Evolutionary conservation across 306 rosid species (phyloP).

Genomic region (Rosa persica): DNA sequence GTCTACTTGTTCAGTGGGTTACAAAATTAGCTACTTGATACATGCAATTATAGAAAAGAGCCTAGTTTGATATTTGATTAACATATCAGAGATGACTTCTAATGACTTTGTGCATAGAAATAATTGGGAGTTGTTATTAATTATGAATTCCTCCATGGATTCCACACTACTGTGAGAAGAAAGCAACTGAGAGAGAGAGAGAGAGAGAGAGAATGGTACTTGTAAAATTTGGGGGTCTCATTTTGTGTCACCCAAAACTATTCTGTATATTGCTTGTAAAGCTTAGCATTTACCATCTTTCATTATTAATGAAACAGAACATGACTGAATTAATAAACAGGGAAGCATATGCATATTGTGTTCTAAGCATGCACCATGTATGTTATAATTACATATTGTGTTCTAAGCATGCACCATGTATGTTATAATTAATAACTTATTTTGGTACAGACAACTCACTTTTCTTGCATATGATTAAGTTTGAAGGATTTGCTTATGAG

Average conservation of each 20-base stretch:
- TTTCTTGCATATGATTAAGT: background rate
- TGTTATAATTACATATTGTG: background rate
- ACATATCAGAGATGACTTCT: too few relatives aligned
- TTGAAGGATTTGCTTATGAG: conserved; percentile 67
- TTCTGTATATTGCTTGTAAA: too few relatives aligned
- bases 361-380: background rate
- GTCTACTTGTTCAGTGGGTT: background rate
- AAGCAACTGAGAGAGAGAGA: background rate
- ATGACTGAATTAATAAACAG: background rate
- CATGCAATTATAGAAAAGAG: too few relatives aligned
- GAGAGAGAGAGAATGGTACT: background rate
- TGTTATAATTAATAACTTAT: background rate
- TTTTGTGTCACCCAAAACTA: background rate
- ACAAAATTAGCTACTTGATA: too few relatives aligned
- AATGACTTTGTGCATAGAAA: too few relatives aligned
- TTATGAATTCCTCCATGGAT: background rate
- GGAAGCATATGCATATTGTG: background rate
- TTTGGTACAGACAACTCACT: background rate
- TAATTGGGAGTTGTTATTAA: too few relatives aligned
- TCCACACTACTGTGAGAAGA: background rate
- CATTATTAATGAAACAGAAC: background rate
- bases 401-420: background rate
- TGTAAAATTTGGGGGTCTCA: background rate
- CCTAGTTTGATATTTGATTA: too few relatives aligned
- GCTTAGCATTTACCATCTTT: too few relatives aligned